Conservation (phyloP, 2,329 filamentous ascomycete species). For the Alternaria sp. region DNA sequence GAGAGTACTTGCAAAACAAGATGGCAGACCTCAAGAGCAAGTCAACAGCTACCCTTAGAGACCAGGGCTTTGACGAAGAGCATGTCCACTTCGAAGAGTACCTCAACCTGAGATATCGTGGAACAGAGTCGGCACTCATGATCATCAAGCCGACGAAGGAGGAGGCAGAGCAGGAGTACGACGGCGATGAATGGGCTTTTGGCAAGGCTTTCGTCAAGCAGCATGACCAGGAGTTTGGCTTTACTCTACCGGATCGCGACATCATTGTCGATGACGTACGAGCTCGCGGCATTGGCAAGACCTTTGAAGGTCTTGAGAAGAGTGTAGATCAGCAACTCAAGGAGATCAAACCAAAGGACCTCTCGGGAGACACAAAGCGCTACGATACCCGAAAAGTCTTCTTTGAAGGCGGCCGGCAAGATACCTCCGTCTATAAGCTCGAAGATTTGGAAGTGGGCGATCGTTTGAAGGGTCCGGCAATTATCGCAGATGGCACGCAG, state of each 20-base stretch:
- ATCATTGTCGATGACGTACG: conserved; percentile 91
- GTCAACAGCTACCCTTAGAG: conserved; percentile 69
- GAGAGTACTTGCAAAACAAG: conserved; percentile 71
- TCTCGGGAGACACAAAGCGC: conserved; percentile 65
- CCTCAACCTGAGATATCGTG: conserved; percentile 90
- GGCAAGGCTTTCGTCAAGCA: conserved; percentile 84
- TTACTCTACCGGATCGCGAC: conserved; percentile 82
- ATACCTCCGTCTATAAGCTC: conserved; percentile 85
- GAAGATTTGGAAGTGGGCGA: conserved; percentile 76
- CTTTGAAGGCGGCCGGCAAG: conserved; percentile 78
- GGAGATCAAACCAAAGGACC: conserved; percentile 66
- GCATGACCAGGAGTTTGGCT: conserved; percentile 92
- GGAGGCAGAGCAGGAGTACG: conserved; percentile 65
- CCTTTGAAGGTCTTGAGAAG: conserved; percentile 78
- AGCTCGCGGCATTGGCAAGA: conserved; percentile 87
- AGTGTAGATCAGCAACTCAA: conserved; percentile 85
- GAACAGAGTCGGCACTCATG: conserved; percentile 92
- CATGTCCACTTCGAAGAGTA: conserved; percentile 89
- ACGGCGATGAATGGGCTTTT: conserved; percentile 78
- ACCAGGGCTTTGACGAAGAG: conserved; percentile 78
- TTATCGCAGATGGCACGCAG: conserved; percentile 86
- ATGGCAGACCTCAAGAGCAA: conserved; percentile 82
- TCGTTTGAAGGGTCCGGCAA: conserved; percentile 77
- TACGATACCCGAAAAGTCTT: conserved; percentile 76
- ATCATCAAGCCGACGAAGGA: conserved; percentile 74